phyloP scores from a whole-genome alignment of 2,329 filamentous ascomycete genomes.

The Cryphonectria carpinicola region DNA sequence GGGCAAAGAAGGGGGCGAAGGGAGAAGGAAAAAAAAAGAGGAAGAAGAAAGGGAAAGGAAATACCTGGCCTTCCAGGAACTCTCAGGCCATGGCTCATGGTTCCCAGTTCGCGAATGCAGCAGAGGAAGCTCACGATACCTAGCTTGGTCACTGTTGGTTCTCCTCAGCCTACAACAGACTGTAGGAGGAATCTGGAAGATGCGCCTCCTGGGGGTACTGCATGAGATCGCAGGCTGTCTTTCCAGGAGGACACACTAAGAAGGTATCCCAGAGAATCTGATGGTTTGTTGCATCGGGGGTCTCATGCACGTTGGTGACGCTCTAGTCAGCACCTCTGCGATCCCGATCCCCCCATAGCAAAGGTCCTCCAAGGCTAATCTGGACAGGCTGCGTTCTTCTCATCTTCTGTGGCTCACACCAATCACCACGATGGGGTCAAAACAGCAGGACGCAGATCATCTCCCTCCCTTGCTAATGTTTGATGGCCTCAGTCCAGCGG shows the following conservation, averaged over 20 bases:
- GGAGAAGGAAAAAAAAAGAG: no score
- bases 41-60: no score
- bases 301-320: background rate
- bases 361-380: background rate
- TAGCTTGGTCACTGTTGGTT: background rate
- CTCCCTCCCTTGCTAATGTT: background rate
- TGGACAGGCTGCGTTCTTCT: background rate
- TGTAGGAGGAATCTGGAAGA: background rate
- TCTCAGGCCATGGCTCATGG: background rate
- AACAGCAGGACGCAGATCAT: background rate
- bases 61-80: background rate
- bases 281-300: background rate
- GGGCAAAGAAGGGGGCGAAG: no score
- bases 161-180: background rate
- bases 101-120: background rate
- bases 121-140: background rate
- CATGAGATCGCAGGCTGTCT: background rate
- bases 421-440: background rate
- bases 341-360: background rate
- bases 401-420: background rate
- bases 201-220: background rate
- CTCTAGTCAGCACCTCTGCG: background rate
- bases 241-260: background rate
- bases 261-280: background rate
- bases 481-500: background rate